Conservation (phyloP, 441 rosid genomes). For the Jatropha podagrica region DNA sequence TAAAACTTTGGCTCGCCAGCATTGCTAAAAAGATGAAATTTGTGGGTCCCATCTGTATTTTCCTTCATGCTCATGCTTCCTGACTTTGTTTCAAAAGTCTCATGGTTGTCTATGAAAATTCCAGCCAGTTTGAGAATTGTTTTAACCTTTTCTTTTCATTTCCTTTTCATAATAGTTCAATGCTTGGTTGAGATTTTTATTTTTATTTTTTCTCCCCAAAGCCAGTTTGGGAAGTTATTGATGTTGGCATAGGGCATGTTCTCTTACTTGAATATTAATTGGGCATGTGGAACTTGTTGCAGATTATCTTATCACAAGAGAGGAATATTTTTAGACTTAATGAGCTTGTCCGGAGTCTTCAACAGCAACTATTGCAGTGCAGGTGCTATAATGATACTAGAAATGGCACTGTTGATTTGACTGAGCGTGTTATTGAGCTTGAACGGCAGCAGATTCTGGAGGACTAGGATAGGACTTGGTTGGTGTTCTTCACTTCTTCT, state of each 20-base stretch:
- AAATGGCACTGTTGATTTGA: constrained; percentile 35
- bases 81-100: background rate
- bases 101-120: background rate
- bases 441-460: constrained; percentile 48
- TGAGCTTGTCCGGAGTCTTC: constrained; percentile 61
- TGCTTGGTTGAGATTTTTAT: background rate
- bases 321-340: constrained; percentile 69
- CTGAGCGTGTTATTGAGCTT: constrained; percentile 52
- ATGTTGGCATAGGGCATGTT: background rate
- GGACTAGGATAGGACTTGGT: constrained; percentile 30
- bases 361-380: constrained; percentile 58
- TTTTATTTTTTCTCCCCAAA: too few species aligned
- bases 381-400: constrained; percentile 37
- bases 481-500: background rate
- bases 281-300: constrained; percentile 14
- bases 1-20: background rate
- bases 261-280: background rate
- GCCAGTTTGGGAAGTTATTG: background rate
- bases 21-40: background rate
- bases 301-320: constrained; percentile 78
- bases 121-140: too few species aligned
- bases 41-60: background rate
- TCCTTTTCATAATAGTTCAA: too few species aligned
- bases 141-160: background rate
- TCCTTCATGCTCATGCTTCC: background rate